Evolutionary conservation across 352 stramenopile species (phyloP).

Genomic region (Hyaloperonospora arabidopsidis): DNA sequence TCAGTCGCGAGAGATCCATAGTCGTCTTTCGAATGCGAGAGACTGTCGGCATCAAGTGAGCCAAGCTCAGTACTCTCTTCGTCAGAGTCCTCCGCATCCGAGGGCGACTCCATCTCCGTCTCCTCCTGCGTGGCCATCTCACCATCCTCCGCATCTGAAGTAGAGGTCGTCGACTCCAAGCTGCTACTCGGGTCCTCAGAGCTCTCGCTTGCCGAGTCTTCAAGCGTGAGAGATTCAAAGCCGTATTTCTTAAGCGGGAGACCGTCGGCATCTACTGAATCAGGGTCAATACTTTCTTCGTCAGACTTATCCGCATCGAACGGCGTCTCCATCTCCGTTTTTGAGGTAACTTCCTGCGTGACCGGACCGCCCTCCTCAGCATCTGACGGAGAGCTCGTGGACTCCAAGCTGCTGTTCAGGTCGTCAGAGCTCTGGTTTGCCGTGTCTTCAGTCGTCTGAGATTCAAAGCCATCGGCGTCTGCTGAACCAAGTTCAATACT

Average conservation of each 20-base stretch:
- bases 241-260: conserved; percentile 11
- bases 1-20: conserved; percentile 6
- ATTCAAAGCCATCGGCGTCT: conserved; percentile 1
- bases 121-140: conserved; percentile 11
- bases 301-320: too few species aligned
- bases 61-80: neutral
- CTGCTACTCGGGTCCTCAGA: conserved; percentile 8
- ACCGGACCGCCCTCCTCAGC: conserved; percentile 9
- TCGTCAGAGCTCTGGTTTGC: conserved; percentile 12
- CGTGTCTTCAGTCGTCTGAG: conserved; percentile 9
- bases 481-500: too few species aligned
- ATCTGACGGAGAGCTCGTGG: neutral
- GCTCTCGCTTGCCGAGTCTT: conserved; percentile 12
- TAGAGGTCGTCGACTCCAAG: neutral
- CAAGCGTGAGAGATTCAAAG: conserved; percentile 3
- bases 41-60: neutral
- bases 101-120: conserved; percentile 1
- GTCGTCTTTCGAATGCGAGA: conserved; percentile 13
- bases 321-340: conserved; percentile 1
- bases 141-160: conserved; percentile 1
- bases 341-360: conserved; percentile 14
- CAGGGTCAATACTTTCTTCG: too few species aligned
- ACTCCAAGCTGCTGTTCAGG: conserved; percentile 5
- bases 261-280: neutral
- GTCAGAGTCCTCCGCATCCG: neutral